phyloP scores from a whole-genome alignment of 345 rosid species.

The Microcos paniculata region DNA sequence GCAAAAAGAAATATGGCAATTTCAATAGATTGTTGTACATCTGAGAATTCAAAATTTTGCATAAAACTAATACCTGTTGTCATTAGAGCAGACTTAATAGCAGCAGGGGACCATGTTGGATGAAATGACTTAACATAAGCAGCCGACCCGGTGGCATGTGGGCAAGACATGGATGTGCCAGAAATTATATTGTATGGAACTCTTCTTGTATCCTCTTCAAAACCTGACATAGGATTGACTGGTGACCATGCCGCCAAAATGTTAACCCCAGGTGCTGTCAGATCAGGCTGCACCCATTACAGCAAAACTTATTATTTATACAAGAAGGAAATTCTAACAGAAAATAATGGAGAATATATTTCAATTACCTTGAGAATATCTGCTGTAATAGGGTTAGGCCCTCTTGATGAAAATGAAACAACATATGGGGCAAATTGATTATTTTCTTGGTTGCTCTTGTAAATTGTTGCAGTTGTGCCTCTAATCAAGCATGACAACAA shows the following conservation, averaged over 20 bases:
- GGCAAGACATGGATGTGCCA: slow-evolving; percentile 66
- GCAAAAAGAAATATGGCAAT: neutral
- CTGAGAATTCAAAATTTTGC: neutral
- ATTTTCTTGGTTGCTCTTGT: neutral
- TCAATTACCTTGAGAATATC: slow-evolving; percentile 44
- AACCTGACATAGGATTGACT: neutral
- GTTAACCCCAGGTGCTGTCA: slow-evolving; percentile 52
- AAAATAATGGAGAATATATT: neutral
- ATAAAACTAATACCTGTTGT: slow-evolving; percentile 20
- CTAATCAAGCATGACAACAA: too few relatives aligned
- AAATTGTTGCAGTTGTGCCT: neutral
- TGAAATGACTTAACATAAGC: slow-evolving; percentile 43
- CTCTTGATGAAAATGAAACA: slow-evolving; percentile 47
- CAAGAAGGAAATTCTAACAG: neutral
- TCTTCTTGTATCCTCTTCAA: slow-evolving; percentile 25
- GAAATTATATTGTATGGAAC: slow-evolving; percentile 36
- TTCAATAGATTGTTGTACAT: neutral
- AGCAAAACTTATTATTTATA: too few relatives aligned
- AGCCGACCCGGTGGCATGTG: slow-evolving; percentile 50
- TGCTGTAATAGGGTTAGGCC: slow-evolving; percentile 46
- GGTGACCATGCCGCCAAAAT: slow-evolving; percentile 56
- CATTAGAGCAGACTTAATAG: slow-evolving; percentile 42
- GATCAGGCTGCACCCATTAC: slow-evolving; percentile 46
- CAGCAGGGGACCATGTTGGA: slow-evolving; percentile 39
- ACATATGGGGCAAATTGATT: slow-evolving; percentile 25